Base-by-base conservation (phyloP, 345 rosid species). In the Camelina hispida region DNA sequence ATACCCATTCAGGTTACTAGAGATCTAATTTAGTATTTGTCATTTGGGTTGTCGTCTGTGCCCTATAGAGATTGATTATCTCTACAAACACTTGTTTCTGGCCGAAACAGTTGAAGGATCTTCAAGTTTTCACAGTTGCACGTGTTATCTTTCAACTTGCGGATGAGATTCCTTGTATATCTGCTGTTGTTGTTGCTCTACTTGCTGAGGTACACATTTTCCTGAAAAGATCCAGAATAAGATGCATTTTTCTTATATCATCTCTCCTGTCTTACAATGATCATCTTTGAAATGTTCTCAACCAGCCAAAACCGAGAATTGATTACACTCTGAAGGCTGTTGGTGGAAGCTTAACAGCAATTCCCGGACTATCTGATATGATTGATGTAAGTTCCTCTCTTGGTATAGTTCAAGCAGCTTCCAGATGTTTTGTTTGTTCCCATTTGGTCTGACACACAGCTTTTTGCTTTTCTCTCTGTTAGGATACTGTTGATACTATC, bases 71-170 rank as follows among this genome's bases (percentile, higher is more conserved):
- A 28, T 22, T 59, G 35, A 58, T 16, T 52, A 12, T 63, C 42
- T 66, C 23, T 25, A 40, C 20, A 2, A 51, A 66, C 48, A 59
- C 12, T 66, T 72, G 34, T 78, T 60, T 62, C 69, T 71, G 61
- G 77, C 16, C 80, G 62, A 30, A 80, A 66, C 91, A 96, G 99
- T 82, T 96, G 86, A 96, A 96, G 83, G 89, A 96, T 81, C 98
- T 96, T 79, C 91, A 93, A 89, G 94, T 96, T 77, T 96, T 89
- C 81, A 89, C 98, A 65, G 87, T 93, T 66, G 78, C 88, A 54
- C 99, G 98, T 54, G 96, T 96, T 62, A 96, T 93, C 78, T 93
- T 96, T 81, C 99, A 96, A 87, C 97, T 96, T 78, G 83, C 98
- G 18, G 98, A 93, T 60, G 97, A 96, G 83, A 96, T 93, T 65